Conservation (phyloP, 1,284 basidiomycete genomes). For the Pyrrhoderma noxium region DNA sequence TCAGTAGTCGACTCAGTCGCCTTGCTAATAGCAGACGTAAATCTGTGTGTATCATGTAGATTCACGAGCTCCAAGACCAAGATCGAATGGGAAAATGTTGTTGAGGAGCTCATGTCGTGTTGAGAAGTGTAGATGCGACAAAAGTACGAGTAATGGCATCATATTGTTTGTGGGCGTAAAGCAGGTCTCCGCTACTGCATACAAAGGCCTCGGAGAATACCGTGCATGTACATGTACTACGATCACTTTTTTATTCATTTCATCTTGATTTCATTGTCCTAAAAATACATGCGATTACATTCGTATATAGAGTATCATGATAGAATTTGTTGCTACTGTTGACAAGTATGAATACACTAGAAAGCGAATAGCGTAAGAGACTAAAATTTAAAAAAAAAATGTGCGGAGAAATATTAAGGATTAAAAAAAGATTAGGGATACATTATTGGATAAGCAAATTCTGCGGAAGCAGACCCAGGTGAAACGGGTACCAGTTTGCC, state of each 20-base stretch:
- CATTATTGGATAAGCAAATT: not conserved
- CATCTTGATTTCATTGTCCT: not conserved
- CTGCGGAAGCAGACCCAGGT: constrained; percentile 4
- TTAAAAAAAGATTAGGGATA: too few species aligned
- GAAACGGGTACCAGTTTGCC: constrained; percentile 12
- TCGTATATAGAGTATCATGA: too few species aligned
- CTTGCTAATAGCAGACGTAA: constrained; percentile 6
- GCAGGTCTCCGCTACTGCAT: not conserved
- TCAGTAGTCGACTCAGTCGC: constrained; percentile 21
- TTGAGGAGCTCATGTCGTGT: not conserved
- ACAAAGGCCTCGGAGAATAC: not conserved
- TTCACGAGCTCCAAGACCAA: constrained; percentile 7
- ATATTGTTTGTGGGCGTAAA: not conserved
- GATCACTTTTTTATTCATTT: not conserved
- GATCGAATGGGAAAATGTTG: constrained; percentile 10
- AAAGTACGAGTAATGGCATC: not conserved
- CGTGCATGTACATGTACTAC: too few species aligned
- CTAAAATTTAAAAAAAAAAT: too few species aligned
- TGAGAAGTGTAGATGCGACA: not conserved
- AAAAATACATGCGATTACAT: not conserved
- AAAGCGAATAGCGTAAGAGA: too few species aligned
- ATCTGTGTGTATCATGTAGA: constrained; percentile 6
- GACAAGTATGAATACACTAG: too few species aligned
- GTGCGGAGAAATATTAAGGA: too few species aligned
- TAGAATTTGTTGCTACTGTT: too few species aligned